phyloP scores from a whole-genome alignment of 768 basidiomycete genomes.

The Mrakia gelida region DNA sequence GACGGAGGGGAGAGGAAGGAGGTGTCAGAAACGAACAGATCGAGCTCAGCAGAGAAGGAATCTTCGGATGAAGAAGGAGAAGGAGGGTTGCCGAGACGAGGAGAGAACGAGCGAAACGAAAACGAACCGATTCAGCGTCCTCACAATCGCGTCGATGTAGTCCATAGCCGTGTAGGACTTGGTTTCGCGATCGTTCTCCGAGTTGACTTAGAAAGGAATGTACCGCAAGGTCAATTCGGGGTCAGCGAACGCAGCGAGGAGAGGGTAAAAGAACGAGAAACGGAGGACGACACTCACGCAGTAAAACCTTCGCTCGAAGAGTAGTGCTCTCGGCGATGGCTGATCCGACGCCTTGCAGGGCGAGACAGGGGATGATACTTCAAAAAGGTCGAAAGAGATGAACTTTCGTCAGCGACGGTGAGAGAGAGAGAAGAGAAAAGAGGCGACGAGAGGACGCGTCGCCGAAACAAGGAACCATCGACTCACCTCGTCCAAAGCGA shows the following conservation, averaged over 20 bases:
- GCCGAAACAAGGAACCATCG: too few species aligned
- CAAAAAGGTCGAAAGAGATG: neutral
- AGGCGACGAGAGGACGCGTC: neutral
- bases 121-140: slow-evolving; percentile 57
- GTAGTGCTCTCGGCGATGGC: slow-evolving; percentile 69
- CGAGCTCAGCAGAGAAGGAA: slow-evolving; percentile 1
- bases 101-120: neutral
- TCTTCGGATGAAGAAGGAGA: too few species aligned
- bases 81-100: too few species aligned
- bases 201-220: slow-evolving; percentile 60
- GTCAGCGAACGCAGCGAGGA: slow-evolving; percentile 20
- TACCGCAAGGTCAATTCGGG: neutral
- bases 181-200: slow-evolving; percentile 84
- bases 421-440: neutral
- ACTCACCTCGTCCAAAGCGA: slow-evolving; percentile 86
- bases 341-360: slow-evolving; percentile 70
- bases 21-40: neutral
- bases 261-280: slow-evolving; percentile 9
- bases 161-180: slow-evolving; percentile 75
- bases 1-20: neutral
- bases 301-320: slow-evolving; percentile 74
- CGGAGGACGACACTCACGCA: slow-evolving; percentile 54
- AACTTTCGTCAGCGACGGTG: neutral
- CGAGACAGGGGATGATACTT: slow-evolving; percentile 87
- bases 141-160: slow-evolving; percentile 73